Evolutionary conservation across 1,284 basidiomycete genomes (phyloP).

Genomic region (Prillingera fragicola): DNA sequence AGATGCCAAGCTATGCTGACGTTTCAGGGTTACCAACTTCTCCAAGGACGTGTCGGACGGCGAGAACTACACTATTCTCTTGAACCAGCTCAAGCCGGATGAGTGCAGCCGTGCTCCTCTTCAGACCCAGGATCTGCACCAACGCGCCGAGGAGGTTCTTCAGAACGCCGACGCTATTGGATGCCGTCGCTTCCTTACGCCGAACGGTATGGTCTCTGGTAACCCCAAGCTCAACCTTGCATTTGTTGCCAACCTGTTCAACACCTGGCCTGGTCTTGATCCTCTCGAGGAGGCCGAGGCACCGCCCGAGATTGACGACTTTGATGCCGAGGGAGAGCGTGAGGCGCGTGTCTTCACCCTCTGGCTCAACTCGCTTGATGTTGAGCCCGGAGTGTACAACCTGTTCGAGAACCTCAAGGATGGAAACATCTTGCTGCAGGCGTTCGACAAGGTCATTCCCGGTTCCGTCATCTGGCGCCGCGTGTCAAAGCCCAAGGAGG

Average conservation of each 20-base stretch:
- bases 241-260: constrained; percentile 98
- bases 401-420: constrained; percentile 92
- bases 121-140: constrained; percentile 72
- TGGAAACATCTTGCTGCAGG: constrained; percentile 84
- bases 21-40: constrained; percentile 85
- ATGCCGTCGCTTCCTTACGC: constrained; percentile 92
- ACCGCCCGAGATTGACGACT: constrained; percentile 78
- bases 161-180: constrained; percentile 90
- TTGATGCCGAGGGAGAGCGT: constrained; percentile 96
- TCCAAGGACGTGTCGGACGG: constrained; percentile 90
- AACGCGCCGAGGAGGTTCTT: constrained; percentile 84
- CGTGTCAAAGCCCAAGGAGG: constrained; percentile 84
- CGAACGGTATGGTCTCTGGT: constrained; percentile 82
- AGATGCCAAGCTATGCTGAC: constrained; percentile 1
- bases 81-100: constrained; percentile 91
- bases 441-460: constrained; percentile 91
- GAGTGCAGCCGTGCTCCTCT: constrained; percentile 89
- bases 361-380: constrained; percentile 95
- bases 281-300: constrained; percentile 83
- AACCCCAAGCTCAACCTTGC: constrained; percentile 98
- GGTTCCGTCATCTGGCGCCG: constrained; percentile 90
- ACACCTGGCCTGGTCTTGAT: constrained; percentile 88
- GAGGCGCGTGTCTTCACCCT: constrained; percentile 96
- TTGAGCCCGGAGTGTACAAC: constrained; percentile 93
- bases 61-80: constrained; percentile 93